A percentile compares a stretch with the other conserved stretches of the same genome.
Evolutionary conservation across 768 basidiomycete genomes (phyloP).

Genomic region (Strobilomyces echinocephalus): DNA sequence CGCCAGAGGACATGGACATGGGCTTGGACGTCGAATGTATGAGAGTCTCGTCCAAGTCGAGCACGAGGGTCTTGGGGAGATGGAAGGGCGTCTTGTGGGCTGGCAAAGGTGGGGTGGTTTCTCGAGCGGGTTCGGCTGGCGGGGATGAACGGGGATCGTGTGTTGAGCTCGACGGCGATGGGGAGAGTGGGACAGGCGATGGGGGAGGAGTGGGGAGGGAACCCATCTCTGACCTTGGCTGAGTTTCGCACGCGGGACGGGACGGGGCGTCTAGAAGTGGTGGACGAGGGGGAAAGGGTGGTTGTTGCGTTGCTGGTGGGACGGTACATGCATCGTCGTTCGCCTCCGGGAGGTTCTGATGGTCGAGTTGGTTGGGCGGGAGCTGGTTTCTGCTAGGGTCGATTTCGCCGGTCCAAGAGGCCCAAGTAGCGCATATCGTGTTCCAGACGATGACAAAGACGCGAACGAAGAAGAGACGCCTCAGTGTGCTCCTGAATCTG

Average conservation of each 20-base stretch:
- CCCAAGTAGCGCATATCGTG: slow-evolving; percentile 58
- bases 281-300: slow-evolving; percentile 22
- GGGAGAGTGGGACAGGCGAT: slow-evolving; percentile 12
- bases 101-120: slow-evolving; percentile 46
- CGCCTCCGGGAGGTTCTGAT: slow-evolving; percentile 6
- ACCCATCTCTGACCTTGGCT: slow-evolving; percentile 11
- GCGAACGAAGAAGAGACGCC: slow-evolving; percentile 67
- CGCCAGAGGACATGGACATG: slow-evolving; percentile 41
- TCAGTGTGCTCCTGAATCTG: slow-evolving; percentile 40
- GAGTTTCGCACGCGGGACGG: slow-evolving; percentile 5
- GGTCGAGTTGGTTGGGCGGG: slow-evolving; percentile 2
- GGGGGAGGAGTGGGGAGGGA: slow-evolving; percentile 26
- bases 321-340: slow-evolving; percentile 16
- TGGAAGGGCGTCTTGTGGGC: slow-evolving; percentile 67
- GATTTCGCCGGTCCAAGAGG: slow-evolving; percentile 35
- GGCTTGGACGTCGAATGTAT: slow-evolving; percentile 95
- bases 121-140: slow-evolving; percentile 32
- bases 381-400: slow-evolving; percentile 13
- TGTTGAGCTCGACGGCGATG: slow-evolving; percentile 9
- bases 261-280: slow-evolving; percentile 17
- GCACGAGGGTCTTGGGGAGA: slow-evolving; percentile 88
- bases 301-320: slow-evolving; percentile 16
- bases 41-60: slow-evolving; percentile 97
- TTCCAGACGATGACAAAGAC: slow-evolving; percentile 68
- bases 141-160: slow-evolving; percentile 13